These are phyloP conservation scores for Backusella macrospora DNA, from an alignment of 192 early-diverging fungal species.

Conservation along the genomic window DNA sequence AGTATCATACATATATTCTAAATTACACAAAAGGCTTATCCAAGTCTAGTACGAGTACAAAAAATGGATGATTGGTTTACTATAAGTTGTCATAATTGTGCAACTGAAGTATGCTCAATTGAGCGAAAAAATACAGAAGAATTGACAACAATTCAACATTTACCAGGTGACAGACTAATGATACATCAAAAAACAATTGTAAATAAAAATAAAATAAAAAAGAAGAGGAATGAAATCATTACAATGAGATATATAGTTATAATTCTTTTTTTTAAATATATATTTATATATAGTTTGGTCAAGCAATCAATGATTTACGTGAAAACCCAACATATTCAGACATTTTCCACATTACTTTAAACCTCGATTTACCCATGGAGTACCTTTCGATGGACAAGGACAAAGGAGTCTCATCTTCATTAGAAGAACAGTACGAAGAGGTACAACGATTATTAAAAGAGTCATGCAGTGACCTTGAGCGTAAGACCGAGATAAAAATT, in stretches of 20 bases:
- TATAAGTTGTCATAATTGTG: conserved; percentile 22
- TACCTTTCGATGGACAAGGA: background rate
- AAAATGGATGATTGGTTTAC: conserved; percentile 2
- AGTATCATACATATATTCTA: background rate
- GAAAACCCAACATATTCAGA: conserved; percentile 2
- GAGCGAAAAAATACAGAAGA: background rate
- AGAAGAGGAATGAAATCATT: too few relatives aligned
- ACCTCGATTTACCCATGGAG: conserved; percentile 16
- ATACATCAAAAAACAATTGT: conserved; percentile 18
- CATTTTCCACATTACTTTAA: conserved; percentile 8
- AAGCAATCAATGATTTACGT: background rate
- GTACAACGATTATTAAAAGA: background rate
- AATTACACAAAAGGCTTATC: background rate
- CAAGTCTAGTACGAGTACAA: background rate
- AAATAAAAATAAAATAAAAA: background rate
- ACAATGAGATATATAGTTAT: too few relatives aligned
- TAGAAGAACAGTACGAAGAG: conserved; percentile 1
- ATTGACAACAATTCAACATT: background rate
- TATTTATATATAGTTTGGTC: background rate
- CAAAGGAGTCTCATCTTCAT: background rate
- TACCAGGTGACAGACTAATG: conserved; percentile 10
- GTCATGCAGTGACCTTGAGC: background rate
- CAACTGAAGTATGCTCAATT: conserved; percentile 19
- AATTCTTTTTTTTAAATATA: background rate
- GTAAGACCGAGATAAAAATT: conserved; percentile 15